phyloP scores from a whole-genome alignment of 441 rosid genomes.

The Manihot esculenta region DNA sequence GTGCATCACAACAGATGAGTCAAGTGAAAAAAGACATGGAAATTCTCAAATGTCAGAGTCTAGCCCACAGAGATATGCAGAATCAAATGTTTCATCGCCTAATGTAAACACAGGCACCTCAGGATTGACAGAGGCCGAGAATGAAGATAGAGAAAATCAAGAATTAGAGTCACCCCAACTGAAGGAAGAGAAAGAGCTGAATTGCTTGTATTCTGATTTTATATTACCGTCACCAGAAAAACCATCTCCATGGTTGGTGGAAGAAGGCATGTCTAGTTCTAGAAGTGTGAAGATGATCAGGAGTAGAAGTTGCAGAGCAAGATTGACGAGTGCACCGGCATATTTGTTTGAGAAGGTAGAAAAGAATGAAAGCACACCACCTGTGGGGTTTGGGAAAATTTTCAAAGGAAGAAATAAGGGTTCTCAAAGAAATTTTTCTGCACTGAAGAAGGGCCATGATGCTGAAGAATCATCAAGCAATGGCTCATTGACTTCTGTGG shows the following conservation, averaged over 20 bases:
- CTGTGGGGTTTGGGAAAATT: slow-evolving; percentile 39
- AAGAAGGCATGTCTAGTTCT: slow-evolving; percentile 36
- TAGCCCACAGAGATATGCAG: slow-evolving; percentile 27
- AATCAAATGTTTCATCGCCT: slow-evolving; percentile 35
- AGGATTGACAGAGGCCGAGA: slow-evolving; percentile 36
- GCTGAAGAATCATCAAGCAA: slow-evolving; percentile 31
- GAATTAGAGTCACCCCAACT: slow-evolving; percentile 31
- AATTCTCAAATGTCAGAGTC: slow-evolving; percentile 30
- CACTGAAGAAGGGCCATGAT: slow-evolving; percentile 34
- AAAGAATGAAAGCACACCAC: slow-evolving; percentile 38
- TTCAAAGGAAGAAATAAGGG: slow-evolving; percentile 37
- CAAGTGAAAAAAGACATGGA: slow-evolving; percentile 26
- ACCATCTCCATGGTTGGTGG: slow-evolving; percentile 39
- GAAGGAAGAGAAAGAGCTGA: slow-evolving; percentile 34
- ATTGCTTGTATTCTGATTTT: slow-evolving; percentile 29
- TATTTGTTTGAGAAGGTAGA: slow-evolving; percentile 36
- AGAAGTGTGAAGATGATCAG: slow-evolving; percentile 48
- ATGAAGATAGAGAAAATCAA: slow-evolving; percentile 36
- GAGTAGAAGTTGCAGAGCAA: slow-evolving; percentile 73
- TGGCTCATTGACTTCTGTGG: slow-evolving; percentile 39
- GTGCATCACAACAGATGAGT: slow-evolving; percentile 52
- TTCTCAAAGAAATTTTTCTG: slow-evolving; percentile 28
- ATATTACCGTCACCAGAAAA: slow-evolving; percentile 45
- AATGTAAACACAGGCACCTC: slow-evolving; percentile 32
- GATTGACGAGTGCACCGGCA: slow-evolving; percentile 31